phyloP scores from a whole-genome alignment of 163 green algal genomes.

The Scenedesmus sp. region DNA sequence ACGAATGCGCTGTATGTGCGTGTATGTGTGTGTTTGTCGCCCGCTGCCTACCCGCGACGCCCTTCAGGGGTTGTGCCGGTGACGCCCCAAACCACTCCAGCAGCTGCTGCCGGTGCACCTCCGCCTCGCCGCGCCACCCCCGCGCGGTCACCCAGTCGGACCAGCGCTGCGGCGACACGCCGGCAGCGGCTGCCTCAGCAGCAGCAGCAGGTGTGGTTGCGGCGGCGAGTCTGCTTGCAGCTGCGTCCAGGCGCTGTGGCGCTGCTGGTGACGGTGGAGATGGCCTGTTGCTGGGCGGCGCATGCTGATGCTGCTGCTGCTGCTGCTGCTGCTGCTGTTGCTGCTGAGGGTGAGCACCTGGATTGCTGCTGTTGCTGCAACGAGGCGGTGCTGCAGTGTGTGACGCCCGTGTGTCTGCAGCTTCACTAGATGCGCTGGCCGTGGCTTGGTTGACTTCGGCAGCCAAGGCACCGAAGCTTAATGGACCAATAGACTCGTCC shows the following conservation, averaged over 20 bases:
- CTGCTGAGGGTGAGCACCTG: too few relatives aligned
- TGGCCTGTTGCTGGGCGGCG: neutral
- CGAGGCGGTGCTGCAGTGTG: neutral
- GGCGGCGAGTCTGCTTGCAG: too few relatives aligned
- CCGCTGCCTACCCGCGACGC: slow-evolving; percentile 50
- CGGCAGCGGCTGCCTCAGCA: neutral
- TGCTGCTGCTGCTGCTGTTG: slow-evolving; percentile 22
- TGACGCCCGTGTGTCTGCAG: neutral
- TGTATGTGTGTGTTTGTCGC: too few relatives aligned
- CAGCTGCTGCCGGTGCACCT: slow-evolving; percentile 67
- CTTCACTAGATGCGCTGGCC: neutral
- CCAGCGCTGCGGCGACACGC: neutral
- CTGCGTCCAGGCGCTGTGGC: too few relatives aligned
- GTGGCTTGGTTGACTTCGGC: neutral
- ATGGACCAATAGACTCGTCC: neutral
- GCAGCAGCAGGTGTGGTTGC: neutral
- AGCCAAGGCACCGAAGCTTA: neutral
- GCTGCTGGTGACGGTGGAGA: slow-evolving; percentile 6
- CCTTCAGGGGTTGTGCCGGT: slow-evolving; percentile 45
- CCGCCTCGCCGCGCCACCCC: slow-evolving; percentile 53
- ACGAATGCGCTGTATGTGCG: too few relatives aligned
- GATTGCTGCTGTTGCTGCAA: neutral
- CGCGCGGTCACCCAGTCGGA: slow-evolving; percentile 54
- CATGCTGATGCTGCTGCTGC: neutral
- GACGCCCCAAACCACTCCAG: slow-evolving; percentile 76